Conservation (phyloP, 345 rosid species). For the Syzygium grande region DNA sequence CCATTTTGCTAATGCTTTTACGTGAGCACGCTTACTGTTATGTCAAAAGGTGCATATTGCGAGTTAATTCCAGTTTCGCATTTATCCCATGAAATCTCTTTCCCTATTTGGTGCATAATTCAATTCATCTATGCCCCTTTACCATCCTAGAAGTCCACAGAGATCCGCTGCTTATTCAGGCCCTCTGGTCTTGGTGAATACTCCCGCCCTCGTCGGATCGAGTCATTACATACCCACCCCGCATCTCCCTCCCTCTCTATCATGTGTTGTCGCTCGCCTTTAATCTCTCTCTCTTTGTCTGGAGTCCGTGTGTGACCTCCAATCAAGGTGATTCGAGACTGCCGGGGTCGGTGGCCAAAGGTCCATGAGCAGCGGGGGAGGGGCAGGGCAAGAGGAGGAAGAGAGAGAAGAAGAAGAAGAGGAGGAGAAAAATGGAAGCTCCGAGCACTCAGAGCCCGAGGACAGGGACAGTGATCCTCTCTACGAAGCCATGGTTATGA, state of each 20-base stretch:
- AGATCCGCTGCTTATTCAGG: neutral
- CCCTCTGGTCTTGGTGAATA: neutral
- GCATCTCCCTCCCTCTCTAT: neutral
- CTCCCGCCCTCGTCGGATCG: fast-evolving
- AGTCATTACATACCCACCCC: neutral
- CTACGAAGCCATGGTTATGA: slow-evolving; percentile 18
- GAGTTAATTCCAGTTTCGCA: neutral
- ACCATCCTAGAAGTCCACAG: neutral
- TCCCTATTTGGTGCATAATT: too few species aligned
- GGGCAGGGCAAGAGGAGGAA: slow-evolving; percentile 46
- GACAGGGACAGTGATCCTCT: slow-evolving; percentile 62
- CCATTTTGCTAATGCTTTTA: neutral
- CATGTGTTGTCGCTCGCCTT: neutral
- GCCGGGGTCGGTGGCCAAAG: neutral
- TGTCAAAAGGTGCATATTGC: neutral
- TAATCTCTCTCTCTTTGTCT: neutral
- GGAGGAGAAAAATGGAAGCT: slow-evolving; percentile 48
- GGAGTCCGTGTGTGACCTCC: neutral
- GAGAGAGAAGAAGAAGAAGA: slow-evolving; percentile 64
- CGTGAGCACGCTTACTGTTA: fast-evolving
- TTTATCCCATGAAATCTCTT: neutral
- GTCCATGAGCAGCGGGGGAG: neutral
- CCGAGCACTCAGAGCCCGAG: slow-evolving; percentile 47
- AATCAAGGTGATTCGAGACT: neutral
- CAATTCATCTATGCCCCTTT: neutral